Base-by-base conservation (phyloP, 2,329 filamentous ascomycete genomes). In the Ceratocystis huliohia region DNA sequence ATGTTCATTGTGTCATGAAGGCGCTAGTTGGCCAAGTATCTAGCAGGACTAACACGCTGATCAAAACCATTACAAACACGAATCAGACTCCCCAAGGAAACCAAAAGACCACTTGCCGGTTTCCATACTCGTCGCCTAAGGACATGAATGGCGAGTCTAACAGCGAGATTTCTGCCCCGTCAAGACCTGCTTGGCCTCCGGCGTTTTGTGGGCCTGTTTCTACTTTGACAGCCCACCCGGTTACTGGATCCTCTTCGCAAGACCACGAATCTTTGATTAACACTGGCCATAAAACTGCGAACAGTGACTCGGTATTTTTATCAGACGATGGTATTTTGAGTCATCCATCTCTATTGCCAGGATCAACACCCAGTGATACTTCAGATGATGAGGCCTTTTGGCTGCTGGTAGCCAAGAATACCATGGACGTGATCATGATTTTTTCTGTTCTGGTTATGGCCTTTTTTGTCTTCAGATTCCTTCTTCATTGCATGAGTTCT, bases 1-100 rank as follows among this genome's bases (percentile, higher is more conserved):
- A 63, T 41, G 48, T 66, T 1, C 66, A 68, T 41, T 68, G 66
- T 41, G 66, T 67, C 44, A 62, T 65, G 66, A 67, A 67, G 37
- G 45, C 25, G n/a, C 22, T 68, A 3, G 66, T 66, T 15, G 45
- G 20, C 33, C 64, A 65, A n/a, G 61, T 68, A 41, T 59, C 64
- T 15, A 61, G 50, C 2, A 63, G 57, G 3, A 44, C 66, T 10
- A 68, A 64, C 25, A 63, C 65, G 15, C n/a, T 68, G 1, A 37
- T 68, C 5, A 48, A 68, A 0, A 48, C 22, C 20, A 59, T 68
- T 25, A 17, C 53, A 22, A 33, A 63, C 17, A 30, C 63, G 6
- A 10, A 20, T 2, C 41, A 46, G 6, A 10, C 37, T 5, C 33
- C 56, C n/a, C 13, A 25, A 10, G 22, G 1, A 15, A 25, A 22